Conservation (phyloP, 2,329 filamentous ascomycete species). For the Ceratocystiopsis minuta region DNA sequence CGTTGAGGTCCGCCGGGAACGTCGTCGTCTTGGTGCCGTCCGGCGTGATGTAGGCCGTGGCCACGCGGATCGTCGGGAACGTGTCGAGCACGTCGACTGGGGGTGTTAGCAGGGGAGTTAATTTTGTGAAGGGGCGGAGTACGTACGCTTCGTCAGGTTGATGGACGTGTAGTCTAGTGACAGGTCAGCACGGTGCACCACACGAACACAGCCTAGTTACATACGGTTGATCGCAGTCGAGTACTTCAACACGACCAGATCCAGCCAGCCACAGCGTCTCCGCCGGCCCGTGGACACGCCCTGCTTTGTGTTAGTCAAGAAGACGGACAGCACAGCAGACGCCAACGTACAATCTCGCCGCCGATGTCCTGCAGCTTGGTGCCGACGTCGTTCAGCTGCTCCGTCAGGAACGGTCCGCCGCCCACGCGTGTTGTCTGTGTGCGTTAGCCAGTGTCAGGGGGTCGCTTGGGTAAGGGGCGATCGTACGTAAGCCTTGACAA, state of each 20-base stretch:
- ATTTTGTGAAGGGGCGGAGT: background rate
- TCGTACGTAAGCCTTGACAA: conserved; percentile 40
- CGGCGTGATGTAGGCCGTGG: conserved; percentile 46
- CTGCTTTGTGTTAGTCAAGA: background rate
- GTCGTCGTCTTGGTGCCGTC: conserved; percentile 32
- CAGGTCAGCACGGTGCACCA: conserved; percentile 3
- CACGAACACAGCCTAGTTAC: background rate
- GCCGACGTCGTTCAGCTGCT: conserved; percentile 24
- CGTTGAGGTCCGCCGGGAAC: conserved; percentile 43
- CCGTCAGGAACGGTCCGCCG: conserved; percentile 43
- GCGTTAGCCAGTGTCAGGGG: background rate
- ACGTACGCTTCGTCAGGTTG: conserved; percentile 32
- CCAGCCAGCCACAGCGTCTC: conserved; percentile 38
- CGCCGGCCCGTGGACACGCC: conserved; percentile 33
- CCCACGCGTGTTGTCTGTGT: conserved; percentile 36
- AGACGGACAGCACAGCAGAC: too few relatives aligned
- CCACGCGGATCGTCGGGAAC: conserved; percentile 57
- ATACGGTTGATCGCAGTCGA: conserved; percentile 15
- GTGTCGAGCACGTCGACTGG: conserved; percentile 53
- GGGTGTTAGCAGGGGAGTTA: conserved; percentile 22
- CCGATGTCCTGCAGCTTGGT: conserved; percentile 20
- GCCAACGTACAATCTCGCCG: conserved; percentile 7
- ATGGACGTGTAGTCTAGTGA: conserved; percentile 39
- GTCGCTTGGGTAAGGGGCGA: background rate
- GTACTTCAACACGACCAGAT: conserved; percentile 53